Evolutionary conservation across 2,329 filamentous ascomycete genomes (phyloP), one percentile per base, ranked within the genome.

Genomic region (Fonsecaea monophora): DNA sequence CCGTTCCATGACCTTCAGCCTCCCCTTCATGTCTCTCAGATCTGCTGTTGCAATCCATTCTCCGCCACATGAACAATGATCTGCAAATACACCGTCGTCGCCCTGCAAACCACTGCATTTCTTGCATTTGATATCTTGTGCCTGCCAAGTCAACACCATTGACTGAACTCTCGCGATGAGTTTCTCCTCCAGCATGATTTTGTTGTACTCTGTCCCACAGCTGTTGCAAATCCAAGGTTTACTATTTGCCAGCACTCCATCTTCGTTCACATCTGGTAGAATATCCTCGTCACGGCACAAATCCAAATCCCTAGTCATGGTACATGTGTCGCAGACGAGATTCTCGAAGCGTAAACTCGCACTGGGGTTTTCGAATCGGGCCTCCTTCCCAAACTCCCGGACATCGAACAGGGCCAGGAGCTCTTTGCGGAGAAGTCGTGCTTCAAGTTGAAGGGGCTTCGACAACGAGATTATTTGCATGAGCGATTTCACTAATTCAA

Each of bases 391-490:
- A 82, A 99, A 99, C 78, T 99, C 95, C 73, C 93, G 91, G 61
- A 99, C 89, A 64, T 99, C 95, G 78, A 99, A 97, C 60, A 98
- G 85, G 9, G 89, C 86, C 0, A 99, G 86, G 0, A 99, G 84
- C 67, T 98, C 94, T 73, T 96, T 96, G 61, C 96, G 89, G 0
- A 99, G 84, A 1, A 96, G 83, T 5, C 95, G 89, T 2, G 92
- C 93, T 79, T 98, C 94, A 56, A 96, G 87, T 50, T 73, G 71
- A 13, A 74, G 67, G 25, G 72, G 72, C 0, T 89, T 90, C 80
- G 97, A 95, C 0, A 99, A 86, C 38, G 88, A 91, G 4, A 99
- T 84, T 9, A 99, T 90, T 77, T 98, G 94, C 88, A 96, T 96
- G 53, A 99, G 86, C 18, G 87, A 88, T 79, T 98, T 99, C 73